These are phyloP conservation scores for Sporisorium sorghi DNA, from an alignment of 1,284 basidiomycete species.

Conservation along the genomic window DNA sequence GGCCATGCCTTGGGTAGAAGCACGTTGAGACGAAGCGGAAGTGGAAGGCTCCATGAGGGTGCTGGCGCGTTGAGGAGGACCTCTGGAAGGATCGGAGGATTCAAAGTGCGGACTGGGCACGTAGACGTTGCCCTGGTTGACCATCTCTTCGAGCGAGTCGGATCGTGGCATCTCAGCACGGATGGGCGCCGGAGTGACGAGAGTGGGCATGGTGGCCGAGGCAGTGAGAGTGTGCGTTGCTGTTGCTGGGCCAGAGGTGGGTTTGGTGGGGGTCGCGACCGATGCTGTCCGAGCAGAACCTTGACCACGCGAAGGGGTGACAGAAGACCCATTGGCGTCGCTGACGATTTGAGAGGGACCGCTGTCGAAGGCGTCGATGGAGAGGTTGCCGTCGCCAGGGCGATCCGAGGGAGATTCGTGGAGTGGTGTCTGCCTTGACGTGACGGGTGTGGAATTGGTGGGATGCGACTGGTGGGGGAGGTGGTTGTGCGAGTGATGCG, in stretches of 20 bases:
- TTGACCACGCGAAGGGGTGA: background rate
- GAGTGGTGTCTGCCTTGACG: conserved; percentile 21
- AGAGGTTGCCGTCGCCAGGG: conserved; percentile 58
- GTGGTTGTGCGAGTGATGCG: conserved; percentile 36
- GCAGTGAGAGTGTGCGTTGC: conserved; percentile 30
- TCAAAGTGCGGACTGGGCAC: conserved; percentile 16
- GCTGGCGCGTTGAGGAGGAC: conserved; percentile 30
- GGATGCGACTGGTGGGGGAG: conserved; percentile 4
- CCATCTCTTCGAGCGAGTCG: conserved; percentile 49
- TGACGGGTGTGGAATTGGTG: conserved; percentile 34
- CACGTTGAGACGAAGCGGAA: conserved; percentile 12
- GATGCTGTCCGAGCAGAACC: background rate
- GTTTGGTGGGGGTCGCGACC: conserved; percentile 2
- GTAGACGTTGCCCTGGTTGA: conserved; percentile 39
- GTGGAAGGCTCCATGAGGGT: conserved; percentile 22
- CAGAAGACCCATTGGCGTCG: background rate
- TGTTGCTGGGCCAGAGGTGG: background rate
- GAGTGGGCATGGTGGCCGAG: conserved; percentile 41
- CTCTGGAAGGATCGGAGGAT: conserved; percentile 4
- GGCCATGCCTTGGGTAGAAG: conserved; percentile 18
- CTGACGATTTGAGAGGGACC: conserved; percentile 16
- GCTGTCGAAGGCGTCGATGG: conserved; percentile 48
- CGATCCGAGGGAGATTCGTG: conserved; percentile 17
- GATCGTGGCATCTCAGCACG: conserved; percentile 42
- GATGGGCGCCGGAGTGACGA: conserved; percentile 48